Evolutionary conservation across 208 protist genomes (phyloP).

Genomic region (Leishmania tropica): DNA sequence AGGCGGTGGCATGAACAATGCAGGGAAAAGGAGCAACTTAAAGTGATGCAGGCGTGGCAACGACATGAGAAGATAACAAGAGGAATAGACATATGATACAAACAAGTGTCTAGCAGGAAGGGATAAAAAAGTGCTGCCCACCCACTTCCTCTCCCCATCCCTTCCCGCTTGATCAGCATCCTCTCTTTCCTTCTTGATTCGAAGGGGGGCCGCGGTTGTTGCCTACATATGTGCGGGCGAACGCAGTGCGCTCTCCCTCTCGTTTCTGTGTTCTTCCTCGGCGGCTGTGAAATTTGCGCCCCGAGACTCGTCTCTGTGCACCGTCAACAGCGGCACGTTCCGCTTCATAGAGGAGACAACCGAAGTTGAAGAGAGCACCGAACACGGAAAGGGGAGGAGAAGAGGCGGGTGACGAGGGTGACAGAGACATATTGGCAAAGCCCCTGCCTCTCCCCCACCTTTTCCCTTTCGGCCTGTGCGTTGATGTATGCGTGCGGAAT

Average conservation of each 20-base stretch:
- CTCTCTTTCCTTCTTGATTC: neutral
- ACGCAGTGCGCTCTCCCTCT: neutral
- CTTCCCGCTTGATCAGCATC: neutral
- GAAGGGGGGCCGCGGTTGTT: neutral
- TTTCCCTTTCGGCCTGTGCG: neutral
- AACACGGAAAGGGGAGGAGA: neutral
- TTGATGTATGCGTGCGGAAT: neutral
- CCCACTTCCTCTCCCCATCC: no score
- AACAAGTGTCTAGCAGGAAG: neutral
- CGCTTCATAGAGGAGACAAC: neutral
- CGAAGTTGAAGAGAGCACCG: neutral
- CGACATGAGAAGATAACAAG: neutral
- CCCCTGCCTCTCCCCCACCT: neutral
- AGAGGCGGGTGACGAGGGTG: neutral
- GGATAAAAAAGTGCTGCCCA: neutral
- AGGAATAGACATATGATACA: neutral
- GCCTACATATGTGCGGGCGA: neutral
- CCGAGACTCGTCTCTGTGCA: neutral
- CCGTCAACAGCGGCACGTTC: neutral
- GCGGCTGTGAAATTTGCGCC: neutral
- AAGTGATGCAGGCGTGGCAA: neutral
- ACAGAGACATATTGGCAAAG: neutral
- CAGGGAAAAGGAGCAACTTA: neutral
- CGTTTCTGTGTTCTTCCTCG: neutral
- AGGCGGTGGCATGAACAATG: neutral